Conservation (phyloP, 1,284 basidiomycete genomes). For the Mycena sp. region DNA sequence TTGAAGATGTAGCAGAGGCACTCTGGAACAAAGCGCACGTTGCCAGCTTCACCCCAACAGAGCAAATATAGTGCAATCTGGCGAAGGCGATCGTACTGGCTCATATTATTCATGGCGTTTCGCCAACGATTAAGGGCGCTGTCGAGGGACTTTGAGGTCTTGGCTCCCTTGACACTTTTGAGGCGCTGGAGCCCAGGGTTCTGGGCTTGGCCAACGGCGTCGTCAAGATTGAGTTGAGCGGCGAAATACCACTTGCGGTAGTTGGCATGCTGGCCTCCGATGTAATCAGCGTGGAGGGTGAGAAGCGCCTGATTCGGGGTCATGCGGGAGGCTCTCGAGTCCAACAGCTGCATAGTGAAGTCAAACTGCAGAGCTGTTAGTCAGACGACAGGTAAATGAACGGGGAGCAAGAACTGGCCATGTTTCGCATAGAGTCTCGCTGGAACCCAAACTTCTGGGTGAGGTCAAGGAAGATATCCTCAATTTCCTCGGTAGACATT, state of each 20-base stretch:
- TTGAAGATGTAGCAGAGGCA: slow-evolving; percentile 99
- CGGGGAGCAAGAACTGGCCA: slow-evolving; percentile 58
- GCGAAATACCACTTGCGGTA: slow-evolving; percentile 99
- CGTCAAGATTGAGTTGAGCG: slow-evolving; percentile 98
- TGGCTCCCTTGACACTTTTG: slow-evolving; percentile 80
- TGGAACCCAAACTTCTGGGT: slow-evolving; percentile 99
- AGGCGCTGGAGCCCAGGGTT: slow-evolving; percentile 93
- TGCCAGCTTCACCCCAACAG: slow-evolving; percentile 98
- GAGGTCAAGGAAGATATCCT: slow-evolving; percentile 98
- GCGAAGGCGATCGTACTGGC: slow-evolving; percentile 96
- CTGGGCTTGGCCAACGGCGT: slow-evolving; percentile 95
- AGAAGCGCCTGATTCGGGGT: slow-evolving; percentile 95
- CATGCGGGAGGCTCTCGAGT: slow-evolving; percentile 98
- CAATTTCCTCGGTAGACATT: slow-evolving; percentile 97
- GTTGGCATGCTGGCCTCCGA: slow-evolving; percentile 96
- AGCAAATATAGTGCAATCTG: slow-evolving; percentile 96
- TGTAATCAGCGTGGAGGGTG: slow-evolving; percentile 98
- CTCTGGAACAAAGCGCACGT: slow-evolving; percentile 97
- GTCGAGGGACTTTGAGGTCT: slow-evolving; percentile 88
- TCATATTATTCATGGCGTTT: slow-evolving; percentile 99
- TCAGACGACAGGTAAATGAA: slow-evolving; percentile 10
- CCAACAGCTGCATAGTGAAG: slow-evolving; percentile 97
- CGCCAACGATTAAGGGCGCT: slow-evolving; percentile 95
- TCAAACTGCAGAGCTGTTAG: slow-evolving; percentile 74
- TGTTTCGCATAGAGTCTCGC: slow-evolving; percentile 91